A percentile compares a stretch with the other conserved stretches of the same genome.
phyloP scores from a whole-genome alignment of 306 rosid genomes.

The Prunus dulcis region DNA sequence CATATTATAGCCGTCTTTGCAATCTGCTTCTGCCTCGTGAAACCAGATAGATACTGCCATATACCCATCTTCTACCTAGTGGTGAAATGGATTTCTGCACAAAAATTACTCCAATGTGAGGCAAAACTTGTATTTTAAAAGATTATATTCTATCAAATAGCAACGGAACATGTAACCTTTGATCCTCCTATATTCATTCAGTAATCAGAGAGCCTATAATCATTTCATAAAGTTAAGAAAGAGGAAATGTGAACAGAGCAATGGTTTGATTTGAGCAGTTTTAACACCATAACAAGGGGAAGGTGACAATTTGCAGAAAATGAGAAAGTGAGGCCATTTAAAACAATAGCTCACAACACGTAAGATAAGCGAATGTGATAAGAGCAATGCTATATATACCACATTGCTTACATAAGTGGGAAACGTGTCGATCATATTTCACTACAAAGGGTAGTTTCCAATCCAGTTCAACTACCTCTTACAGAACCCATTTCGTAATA shows the following conservation, averaged over 20 bases:
- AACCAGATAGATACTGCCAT: constrained; percentile 86
- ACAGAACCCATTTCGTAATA: neutral
- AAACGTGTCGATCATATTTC: neutral
- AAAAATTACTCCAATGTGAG: neutral
- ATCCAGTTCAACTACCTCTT: neutral
- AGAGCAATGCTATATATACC: neutral
- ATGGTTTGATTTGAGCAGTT: neutral
- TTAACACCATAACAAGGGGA: neutral
- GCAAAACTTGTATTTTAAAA: neutral
- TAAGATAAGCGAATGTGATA: neutral
- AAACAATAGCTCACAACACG: neutral
- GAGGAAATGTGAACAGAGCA: neutral
- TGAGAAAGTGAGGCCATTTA: neutral
- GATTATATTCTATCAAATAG: neutral
- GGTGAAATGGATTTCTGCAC: constrained; percentile 64
- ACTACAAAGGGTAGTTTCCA: neutral
- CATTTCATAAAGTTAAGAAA: neutral
- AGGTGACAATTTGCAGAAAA: neutral
- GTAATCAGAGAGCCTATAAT: neutral
- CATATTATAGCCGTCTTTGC: constrained; percentile 41
- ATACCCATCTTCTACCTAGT: constrained; percentile 76
- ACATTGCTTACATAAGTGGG: neutral
- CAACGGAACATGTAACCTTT: neutral
- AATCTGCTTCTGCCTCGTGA: constrained; percentile 40
- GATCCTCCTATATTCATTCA: neutral